Evolutionary conservation across 805 yeast genomes (phyloP).

Genomic region (Tetrapisispora taiwanensis): DNA sequence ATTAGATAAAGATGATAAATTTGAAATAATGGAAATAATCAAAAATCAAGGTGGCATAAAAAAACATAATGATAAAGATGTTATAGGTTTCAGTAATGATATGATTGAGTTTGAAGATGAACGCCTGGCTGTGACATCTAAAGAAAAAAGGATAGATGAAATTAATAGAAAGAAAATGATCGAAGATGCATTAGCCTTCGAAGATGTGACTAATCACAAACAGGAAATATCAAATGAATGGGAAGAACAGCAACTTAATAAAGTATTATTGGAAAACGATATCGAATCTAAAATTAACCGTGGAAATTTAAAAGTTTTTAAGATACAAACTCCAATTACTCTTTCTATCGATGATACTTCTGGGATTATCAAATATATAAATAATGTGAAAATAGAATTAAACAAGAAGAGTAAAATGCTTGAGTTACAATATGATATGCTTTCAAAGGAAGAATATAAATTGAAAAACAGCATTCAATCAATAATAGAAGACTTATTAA

Average conservation of each 20-base stretch:
- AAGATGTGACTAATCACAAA: slow-evolving; percentile 1
- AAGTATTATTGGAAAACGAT: not conserved
- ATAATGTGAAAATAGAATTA: not conserved
- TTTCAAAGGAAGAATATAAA: too few relatives aligned
- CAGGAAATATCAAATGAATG: slow-evolving; percentile 6
- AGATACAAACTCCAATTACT: not conserved
- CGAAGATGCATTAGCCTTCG: slow-evolving; percentile 12
- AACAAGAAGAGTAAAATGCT: not conserved
- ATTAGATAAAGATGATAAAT: slow-evolving; percentile 20
- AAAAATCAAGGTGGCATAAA: slow-evolving; percentile 9
- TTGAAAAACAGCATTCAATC: too few relatives aligned
- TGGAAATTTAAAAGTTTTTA: not conserved
- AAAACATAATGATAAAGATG: slow-evolving; percentile 8
- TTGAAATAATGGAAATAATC: slow-evolving; percentile 17
- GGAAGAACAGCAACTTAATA: not conserved
- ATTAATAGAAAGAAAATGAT: slow-evolving; percentile 11
- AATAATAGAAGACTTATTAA: too few relatives aligned
- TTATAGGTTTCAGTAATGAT: slow-evolving; percentile 7
- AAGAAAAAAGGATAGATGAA: slow-evolving; percentile 8
- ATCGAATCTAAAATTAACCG: not conserved
- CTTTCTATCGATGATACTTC: not conserved
- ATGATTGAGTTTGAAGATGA: slow-evolving; percentile 19
- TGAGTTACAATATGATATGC: not conserved
- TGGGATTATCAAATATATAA: not conserved
- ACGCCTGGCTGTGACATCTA: slow-evolving; percentile 16